A percentile compares a stretch with the other conserved stretches of the same genome.
These are phyloP conservation scores for Leptodontidium sp. DNA, from an alignment of 2,329 filamentous ascomycete species.

Conservation along the genomic window DNA sequence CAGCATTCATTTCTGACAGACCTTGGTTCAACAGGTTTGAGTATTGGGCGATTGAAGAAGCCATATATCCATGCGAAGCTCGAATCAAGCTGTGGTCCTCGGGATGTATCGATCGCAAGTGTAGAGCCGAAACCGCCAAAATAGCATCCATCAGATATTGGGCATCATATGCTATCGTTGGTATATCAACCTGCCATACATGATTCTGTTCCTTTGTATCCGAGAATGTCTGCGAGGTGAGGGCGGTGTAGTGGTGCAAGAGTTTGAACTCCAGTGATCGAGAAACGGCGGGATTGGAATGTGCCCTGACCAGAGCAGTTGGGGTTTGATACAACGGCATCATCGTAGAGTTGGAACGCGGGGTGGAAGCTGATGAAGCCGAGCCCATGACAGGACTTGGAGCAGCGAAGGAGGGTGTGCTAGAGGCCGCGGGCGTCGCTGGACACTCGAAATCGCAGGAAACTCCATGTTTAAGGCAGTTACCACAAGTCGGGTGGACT, in stretches of 20 bases:
- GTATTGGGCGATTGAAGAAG: slow-evolving; percentile 68
- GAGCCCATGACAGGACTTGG: slow-evolving; percentile 26
- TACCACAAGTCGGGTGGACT: slow-evolving; percentile 69
- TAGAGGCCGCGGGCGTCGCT: slow-evolving; percentile 30
- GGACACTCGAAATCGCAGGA: slow-evolving; percentile 68
- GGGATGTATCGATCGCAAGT: slow-evolving; percentile 64
- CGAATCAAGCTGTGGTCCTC: slow-evolving; percentile 67
- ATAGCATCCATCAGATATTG: slow-evolving; percentile 69
- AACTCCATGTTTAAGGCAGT: slow-evolving; percentile 73
- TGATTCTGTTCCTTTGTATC: slow-evolving; percentile 61
- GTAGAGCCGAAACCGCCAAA: slow-evolving; percentile 69
- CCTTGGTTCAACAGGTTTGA: slow-evolving; percentile 63
- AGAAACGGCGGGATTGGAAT: slow-evolving; percentile 30
- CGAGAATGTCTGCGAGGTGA: slow-evolving; percentile 65
- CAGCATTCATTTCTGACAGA: slow-evolving; percentile 66
- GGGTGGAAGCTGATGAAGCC: slow-evolving; percentile 26
- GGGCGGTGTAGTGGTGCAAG: slow-evolving; percentile 70
- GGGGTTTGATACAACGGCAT: slow-evolving; percentile 39
- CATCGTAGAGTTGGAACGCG: slow-evolving; percentile 32
- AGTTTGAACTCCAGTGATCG: slow-evolving; percentile 63
- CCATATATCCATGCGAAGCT: slow-evolving; percentile 71
- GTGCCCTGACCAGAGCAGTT: slow-evolving; percentile 31
- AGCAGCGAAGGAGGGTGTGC: slow-evolving; percentile 26
- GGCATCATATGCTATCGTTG: slow-evolving; percentile 67
- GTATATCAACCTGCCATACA: slow-evolving; percentile 68